Base-by-base conservation (phyloP, 2,329 filamentous ascomycete species). In the Neocatenulostroma microsporum region DNA sequence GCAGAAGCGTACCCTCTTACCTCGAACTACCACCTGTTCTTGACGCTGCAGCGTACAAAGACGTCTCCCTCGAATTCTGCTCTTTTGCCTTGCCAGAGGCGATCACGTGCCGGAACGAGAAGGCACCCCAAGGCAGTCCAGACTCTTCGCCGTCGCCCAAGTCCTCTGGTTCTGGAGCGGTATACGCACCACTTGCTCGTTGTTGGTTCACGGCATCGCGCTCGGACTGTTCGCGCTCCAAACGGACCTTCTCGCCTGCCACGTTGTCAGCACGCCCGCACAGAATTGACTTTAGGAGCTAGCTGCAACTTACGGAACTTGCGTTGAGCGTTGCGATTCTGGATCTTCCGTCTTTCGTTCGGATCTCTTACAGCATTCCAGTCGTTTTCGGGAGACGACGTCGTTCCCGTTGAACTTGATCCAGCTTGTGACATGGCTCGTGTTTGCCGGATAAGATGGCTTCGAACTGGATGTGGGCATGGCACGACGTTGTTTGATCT, bases 321-420 rank as follows among this genome's bases (percentile, higher is more conserved):
- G 47, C 82, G 71, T 53, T 86, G 82, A 2, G 82, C 82, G 42
- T 85, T 73, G 36, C 80, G 74, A 56, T 87, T 87, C 57, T 87
- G 82, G 34, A 86, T 81, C 42, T 80, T 78, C 44, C 82, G 69
- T 53, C 82, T 71, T 62, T 84, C 79, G 42, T 78, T 77, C 0
- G 80, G 79, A 48, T 86, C 80, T 5, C 73, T 74, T 28, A 86
- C 70, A 0, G 79, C 72, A 19, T 73, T 69, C 82, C 82, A 87
- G 61, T 84, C 76, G 45, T 82, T 71, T n/a, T 51, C 48, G n/a
- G 38, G 37, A 5, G 47, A 41, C 13, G 35, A 11, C 15, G 38
- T 20, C 9, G 41, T 31, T 28, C 34, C 33, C n/a, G 32, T 30
- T 27, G 45, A 44, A 28, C 33, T 39, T n/a, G 46, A 42, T 15